Conservation (phyloP, 352 stramenopile species). For the Globisporangium viniferum region DNA sequence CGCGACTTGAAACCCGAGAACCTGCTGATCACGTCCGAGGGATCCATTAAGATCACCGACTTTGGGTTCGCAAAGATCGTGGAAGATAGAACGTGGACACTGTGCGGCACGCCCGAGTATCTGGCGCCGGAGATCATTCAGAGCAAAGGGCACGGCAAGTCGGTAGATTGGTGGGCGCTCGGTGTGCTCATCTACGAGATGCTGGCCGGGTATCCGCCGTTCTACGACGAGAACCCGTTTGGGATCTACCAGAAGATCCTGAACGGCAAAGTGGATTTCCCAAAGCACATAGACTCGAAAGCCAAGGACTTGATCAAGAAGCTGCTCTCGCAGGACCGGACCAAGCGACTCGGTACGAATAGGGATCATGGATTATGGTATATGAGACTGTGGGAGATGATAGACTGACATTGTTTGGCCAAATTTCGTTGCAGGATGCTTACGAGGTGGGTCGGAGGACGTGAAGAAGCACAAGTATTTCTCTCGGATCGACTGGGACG, state of each 20-base stretch:
- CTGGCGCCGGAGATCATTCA: slow-evolving; percentile 92
- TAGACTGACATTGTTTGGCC: background rate
- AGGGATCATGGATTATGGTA: background rate
- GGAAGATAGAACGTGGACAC: slow-evolving; percentile 87
- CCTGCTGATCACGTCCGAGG: slow-evolving; percentile 86
- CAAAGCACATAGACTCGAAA: slow-evolving; percentile 87
- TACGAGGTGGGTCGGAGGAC: slow-evolving; percentile 86
- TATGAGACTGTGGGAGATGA: background rate
- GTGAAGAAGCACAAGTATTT: slow-evolving; percentile 95
- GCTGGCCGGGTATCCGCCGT: slow-evolving; percentile 87
- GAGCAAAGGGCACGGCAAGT: slow-evolving; percentile 88
- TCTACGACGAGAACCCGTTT: slow-evolving; percentile 92
- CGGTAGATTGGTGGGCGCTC: slow-evolving; percentile 91
- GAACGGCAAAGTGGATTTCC: slow-evolving; percentile 88
- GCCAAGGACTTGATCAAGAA: slow-evolving; percentile 92
- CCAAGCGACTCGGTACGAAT: slow-evolving; percentile 75
- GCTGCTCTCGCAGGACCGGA: slow-evolving; percentile 85
- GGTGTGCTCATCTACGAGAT: slow-evolving; percentile 92
- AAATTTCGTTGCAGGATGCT: slow-evolving; percentile 56
- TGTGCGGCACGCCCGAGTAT: slow-evolving; percentile 93
- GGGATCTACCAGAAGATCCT: slow-evolving; percentile 95
- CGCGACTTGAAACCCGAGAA: slow-evolving; percentile 93
- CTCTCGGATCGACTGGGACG: slow-evolving; percentile 80
- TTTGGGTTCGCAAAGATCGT: slow-evolving; percentile 94
- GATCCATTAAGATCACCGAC: slow-evolving; percentile 92